These are phyloP conservation scores for Pulveroboletus frians DNA, from an alignment of 768 basidiomycete species.

Conservation along the genomic window DNA sequence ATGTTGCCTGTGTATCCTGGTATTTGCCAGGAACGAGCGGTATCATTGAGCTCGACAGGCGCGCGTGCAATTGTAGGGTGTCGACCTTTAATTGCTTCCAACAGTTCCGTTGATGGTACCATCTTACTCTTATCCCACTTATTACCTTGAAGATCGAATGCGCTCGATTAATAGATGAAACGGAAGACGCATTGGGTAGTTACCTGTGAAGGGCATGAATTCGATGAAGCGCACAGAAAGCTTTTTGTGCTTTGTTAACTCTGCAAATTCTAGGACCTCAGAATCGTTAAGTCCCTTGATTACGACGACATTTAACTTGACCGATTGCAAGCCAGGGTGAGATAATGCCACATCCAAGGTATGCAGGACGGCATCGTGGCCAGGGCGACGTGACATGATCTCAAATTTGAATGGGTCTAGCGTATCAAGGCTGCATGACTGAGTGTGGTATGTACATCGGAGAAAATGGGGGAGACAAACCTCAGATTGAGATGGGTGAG, in stretches of 20 bases:
- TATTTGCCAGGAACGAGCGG: constrained; percentile 74
- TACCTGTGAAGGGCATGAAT: constrained; percentile 92
- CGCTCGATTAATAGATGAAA: constrained; percentile 3
- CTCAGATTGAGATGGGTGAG: constrained; percentile 73
- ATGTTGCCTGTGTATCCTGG: constrained; percentile 65
- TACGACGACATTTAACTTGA: constrained; percentile 84
- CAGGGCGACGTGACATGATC: constrained; percentile 74
- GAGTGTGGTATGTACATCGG: constrained; percentile 1
- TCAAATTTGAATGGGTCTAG: constrained; percentile 85
- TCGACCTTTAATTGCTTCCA: constrained; percentile 42
- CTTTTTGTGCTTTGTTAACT: constrained; percentile 58
- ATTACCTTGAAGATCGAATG: constrained; percentile 50
- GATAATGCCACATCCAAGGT: constrained; percentile 59
- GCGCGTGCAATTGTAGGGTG: constrained; percentile 54
- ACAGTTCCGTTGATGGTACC: constrained; percentile 65
- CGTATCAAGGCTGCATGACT: constrained; percentile 65
- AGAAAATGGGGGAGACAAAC: constrained; percentile 28
- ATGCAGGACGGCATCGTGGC: constrained; percentile 70
- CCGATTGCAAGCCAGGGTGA: constrained; percentile 44
- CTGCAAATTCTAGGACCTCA: constrained; percentile 77
- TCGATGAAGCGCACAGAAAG: constrained; percentile 85
- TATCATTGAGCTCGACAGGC: constrained; percentile 68
- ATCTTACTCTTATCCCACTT: constrained; percentile 82
- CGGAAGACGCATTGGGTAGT: constrained; percentile 6
- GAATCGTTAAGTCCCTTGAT: constrained; percentile 75